Evolutionary conservation across 1,284 basidiomycete species (phyloP).

Genomic region (Ganoderma resinaceum): DNA sequence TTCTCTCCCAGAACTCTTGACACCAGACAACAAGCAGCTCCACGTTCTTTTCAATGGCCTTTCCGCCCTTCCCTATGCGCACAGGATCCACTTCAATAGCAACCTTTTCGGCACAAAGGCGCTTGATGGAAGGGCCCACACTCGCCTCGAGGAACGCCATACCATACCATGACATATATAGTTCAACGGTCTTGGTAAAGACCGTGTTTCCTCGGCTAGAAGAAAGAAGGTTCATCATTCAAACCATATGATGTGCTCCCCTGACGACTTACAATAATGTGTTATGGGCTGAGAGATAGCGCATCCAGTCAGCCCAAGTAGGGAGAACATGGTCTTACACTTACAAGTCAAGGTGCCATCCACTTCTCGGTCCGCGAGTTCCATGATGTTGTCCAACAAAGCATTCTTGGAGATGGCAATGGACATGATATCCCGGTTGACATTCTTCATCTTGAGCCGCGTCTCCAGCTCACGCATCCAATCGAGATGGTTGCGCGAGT

Average conservation of each 20-base stretch:
- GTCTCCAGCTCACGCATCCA: constrained; percentile 77
- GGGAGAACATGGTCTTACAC: constrained; percentile 16
- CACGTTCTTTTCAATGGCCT: constrained; percentile 72
- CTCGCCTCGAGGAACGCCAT: constrained; percentile 79
- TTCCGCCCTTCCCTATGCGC: constrained; percentile 62
- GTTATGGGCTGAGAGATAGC: constrained; percentile 41
- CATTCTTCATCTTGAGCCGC: constrained; percentile 66
- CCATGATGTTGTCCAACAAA: constrained; percentile 70
- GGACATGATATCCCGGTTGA: constrained; percentile 67
- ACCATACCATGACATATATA: constrained; percentile 80
- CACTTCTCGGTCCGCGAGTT: constrained; percentile 72
- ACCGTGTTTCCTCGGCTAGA: constrained; percentile 74
- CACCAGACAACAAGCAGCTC: constrained; percentile 80
- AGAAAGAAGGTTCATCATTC: background rate
- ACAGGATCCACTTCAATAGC: constrained; percentile 81
- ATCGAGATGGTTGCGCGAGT: constrained; percentile 71
- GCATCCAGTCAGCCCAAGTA: background rate
- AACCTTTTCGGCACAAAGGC: constrained; percentile 73
- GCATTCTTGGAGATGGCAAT: constrained; percentile 70
- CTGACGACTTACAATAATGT: constrained; percentile 58
- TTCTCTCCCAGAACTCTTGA: constrained; percentile 77
- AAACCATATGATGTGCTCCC: background rate
- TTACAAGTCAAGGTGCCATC: constrained; percentile 53
- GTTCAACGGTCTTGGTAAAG: constrained; percentile 82
- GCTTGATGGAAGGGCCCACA: constrained; percentile 71